Percentiles rank a stretch among this genome's conserved stretches.
Conservation (phyloP, 768 basidiomycete species). For the Hortiboletus flavorubellus region DNA sequence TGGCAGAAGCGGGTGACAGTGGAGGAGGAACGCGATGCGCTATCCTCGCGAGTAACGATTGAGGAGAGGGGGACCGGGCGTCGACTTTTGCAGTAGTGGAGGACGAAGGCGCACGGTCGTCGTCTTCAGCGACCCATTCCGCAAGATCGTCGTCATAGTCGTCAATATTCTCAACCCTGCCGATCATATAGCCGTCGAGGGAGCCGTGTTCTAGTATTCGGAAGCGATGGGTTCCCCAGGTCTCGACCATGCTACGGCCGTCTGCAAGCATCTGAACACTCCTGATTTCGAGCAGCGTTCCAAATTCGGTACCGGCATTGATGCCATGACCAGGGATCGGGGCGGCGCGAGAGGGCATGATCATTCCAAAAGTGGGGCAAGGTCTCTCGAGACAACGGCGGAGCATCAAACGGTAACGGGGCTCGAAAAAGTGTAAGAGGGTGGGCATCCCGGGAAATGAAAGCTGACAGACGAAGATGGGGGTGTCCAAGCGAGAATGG, state of each 20-base stretch:
- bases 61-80: slow-evolving; percentile 10
- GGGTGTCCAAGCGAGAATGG: slow-evolving; percentile 77
- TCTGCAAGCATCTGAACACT: slow-evolving; percentile 85
- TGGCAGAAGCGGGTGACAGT: background rate
- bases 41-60: slow-evolving; percentile 14
- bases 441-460: slow-evolving; percentile 91
- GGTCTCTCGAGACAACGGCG: slow-evolving; percentile 84
- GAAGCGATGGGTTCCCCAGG: slow-evolving; percentile 71
- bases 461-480: slow-evolving; percentile 88
- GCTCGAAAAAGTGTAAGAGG: slow-evolving; percentile 90
- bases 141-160: slow-evolving; percentile 35
- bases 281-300: slow-evolving; percentile 90
- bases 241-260: slow-evolving; percentile 84
- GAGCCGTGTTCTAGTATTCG: slow-evolving; percentile 79
- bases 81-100: slow-evolving; percentile 4
- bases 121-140: slow-evolving; percentile 23
- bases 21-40: slow-evolving; percentile 9
- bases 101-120: slow-evolving; percentile 9
- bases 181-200: slow-evolving; percentile 89
- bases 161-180: slow-evolving; percentile 62
- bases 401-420: slow-evolving; percentile 93
- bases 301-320: slow-evolving; percentile 51
- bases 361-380: slow-evolving; percentile 87
- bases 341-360: slow-evolving; percentile 60
- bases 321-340: slow-evolving; percentile 21